phyloP scores from a whole-genome alignment of 495 filamentous ascomycete species.

The Apodospora peruviana region DNA sequence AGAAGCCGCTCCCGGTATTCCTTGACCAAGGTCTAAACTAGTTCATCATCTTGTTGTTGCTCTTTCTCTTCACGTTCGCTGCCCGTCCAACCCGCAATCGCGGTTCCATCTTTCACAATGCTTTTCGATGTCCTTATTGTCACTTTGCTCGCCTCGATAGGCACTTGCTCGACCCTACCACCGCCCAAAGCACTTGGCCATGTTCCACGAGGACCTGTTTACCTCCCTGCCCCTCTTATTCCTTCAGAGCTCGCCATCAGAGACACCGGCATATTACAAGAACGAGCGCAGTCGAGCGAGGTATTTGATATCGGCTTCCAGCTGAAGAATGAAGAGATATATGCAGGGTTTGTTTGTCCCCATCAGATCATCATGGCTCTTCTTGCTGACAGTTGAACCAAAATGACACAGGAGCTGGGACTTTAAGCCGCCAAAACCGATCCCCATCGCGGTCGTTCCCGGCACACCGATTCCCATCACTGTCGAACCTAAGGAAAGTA shows the following conservation, averaged over 20 bases:
- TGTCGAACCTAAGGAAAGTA: background rate
- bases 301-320: background rate
- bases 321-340: background rate
- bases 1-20: too few relatives aligned
- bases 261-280: too few relatives aligned
- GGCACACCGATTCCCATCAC: background rate
- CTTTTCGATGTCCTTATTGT: background rate
- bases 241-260: too few relatives aligned
- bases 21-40: too few relatives aligned
- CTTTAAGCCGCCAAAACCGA: background rate
- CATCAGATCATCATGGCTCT: background rate
- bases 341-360: background rate
- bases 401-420: background rate
- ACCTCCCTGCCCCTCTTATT: background rate
- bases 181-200: background rate
- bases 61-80: too few relatives aligned
- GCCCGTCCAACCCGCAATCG: too few relatives aligned
- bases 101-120: background rate
- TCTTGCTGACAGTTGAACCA: background rate
- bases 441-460: conserved; percentile 1
- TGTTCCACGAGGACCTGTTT: background rate
- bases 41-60: too few relatives aligned
- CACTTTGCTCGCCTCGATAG: background rate
- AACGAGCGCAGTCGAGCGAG: background rate
- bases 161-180: background rate